These are phyloP conservation scores for Platismatia glauca DNA, from an alignment of 495 filamentous ascomycete species.

Conservation along the genomic window DNA sequence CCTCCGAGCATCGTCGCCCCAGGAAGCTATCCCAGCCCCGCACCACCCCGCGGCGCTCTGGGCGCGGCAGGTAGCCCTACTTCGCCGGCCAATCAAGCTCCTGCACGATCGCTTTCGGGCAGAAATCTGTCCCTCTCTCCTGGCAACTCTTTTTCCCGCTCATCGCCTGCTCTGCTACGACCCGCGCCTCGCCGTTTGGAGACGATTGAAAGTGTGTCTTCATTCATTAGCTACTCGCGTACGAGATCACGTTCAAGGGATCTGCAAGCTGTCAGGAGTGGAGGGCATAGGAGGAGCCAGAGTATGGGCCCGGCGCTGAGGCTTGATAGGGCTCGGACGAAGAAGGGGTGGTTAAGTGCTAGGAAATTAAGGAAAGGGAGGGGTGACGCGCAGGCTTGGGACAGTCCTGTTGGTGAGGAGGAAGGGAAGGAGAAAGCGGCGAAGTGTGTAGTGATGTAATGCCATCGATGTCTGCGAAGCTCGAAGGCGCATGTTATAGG, in stretches of 20 bases:
- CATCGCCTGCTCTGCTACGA: constrained; percentile 29
- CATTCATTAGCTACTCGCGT: constrained; percentile 20
- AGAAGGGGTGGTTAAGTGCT: constrained; percentile 37
- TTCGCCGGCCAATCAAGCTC: constrained; percentile 31
- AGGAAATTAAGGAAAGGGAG: constrained; percentile 32
- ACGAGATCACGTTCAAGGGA: constrained; percentile 27
- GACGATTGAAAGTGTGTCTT: constrained; percentile 38
- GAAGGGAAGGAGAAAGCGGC: constrained; percentile 31
- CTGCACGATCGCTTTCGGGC: constrained; percentile 6
- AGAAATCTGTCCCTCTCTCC: constrained; percentile 9
- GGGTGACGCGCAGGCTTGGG: constrained; percentile 23
- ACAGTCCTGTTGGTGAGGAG: constrained; percentile 7
- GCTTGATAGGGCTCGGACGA: constrained; percentile 12
- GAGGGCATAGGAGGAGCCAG: constrained; percentile 37
- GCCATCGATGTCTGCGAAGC: neutral
- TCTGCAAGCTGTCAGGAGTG: constrained; percentile 30
- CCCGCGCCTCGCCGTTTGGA: constrained; percentile 41
- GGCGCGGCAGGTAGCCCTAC: constrained; percentile 30
- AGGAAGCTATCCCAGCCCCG: constrained; percentile 15
- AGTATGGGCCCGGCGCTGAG: constrained; percentile 18
- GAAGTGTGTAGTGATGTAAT: constrained; percentile 50
- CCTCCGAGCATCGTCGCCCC: constrained; percentile 12
- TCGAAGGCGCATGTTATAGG: neutral
- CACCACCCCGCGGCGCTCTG: constrained; percentile 23
- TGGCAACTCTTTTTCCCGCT: constrained; percentile 19